Conservation (phyloP, 2,329 filamentous ascomycete genomes). For the Pseudogymnoascus sp. region DNA sequence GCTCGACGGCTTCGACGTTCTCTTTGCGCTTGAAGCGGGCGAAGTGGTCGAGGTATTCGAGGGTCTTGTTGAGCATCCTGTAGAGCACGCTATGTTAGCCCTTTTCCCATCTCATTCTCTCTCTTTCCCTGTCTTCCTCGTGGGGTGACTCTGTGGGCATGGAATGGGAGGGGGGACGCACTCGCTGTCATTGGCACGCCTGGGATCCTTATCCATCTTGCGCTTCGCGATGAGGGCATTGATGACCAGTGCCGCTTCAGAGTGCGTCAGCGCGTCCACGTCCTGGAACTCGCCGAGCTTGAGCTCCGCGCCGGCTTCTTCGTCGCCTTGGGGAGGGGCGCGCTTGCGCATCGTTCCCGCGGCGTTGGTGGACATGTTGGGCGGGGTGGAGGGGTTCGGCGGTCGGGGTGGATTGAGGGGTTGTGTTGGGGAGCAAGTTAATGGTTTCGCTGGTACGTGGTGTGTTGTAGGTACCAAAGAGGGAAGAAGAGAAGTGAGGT, state of each 20-base stretch:
- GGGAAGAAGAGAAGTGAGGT: background rate
- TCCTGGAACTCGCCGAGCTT: constrained; percentile 90
- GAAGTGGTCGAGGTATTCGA: constrained; percentile 90
- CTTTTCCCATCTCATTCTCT: background rate
- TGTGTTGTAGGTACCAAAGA: background rate
- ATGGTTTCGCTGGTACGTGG: background rate
- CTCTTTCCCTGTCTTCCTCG: background rate
- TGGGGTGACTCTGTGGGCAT: background rate
- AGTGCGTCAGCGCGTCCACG: constrained; percentile 85
- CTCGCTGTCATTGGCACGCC: constrained; percentile 80
- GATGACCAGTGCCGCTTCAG: constrained; percentile 85
- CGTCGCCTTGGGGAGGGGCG: constrained; percentile 66
- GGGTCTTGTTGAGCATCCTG: constrained; percentile 76
- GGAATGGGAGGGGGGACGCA: constrained; percentile 37
- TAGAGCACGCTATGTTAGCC: background rate
- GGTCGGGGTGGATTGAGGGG: constrained; percentile 1
- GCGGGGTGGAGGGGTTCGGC: background rate
- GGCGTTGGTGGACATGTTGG: constrained; percentile 33
- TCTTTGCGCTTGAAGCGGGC: constrained; percentile 93
- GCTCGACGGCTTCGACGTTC: constrained; percentile 89
- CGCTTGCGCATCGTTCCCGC: constrained; percentile 57
- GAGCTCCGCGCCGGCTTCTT: constrained; percentile 75
- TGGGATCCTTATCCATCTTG: constrained; percentile 56
- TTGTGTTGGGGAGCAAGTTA: background rate
- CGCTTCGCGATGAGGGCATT: constrained; percentile 81